Conservation (phyloP, 768 basidiomycete species). For the Pulveroboletus sp. region DNA sequence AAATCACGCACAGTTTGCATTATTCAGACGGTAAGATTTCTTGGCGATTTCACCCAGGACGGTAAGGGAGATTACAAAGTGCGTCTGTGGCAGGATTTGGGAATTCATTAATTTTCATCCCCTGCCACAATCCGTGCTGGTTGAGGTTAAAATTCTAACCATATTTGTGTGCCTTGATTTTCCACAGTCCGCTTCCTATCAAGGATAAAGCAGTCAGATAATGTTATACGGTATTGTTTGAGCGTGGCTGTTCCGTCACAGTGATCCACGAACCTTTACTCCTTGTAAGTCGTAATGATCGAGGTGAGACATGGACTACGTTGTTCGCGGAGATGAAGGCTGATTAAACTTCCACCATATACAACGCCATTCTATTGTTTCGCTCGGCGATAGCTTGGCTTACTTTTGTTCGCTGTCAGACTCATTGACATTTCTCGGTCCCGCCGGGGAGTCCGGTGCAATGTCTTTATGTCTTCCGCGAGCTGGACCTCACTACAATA, state of each 20-base stretch:
- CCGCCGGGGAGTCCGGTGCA: constrained; percentile 3
- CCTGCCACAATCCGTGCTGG: background rate
- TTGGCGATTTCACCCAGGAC: constrained; percentile 78
- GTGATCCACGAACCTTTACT: background rate
- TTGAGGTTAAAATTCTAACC: background rate
- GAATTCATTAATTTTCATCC: constrained; percentile 35
- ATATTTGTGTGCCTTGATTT: no score
- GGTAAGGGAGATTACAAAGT: constrained; percentile 57
- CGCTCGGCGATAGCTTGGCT: constrained; percentile 1
- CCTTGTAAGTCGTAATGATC: constrained; percentile 28
- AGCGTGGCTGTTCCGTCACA: constrained; percentile 14
- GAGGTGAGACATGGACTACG: constrained; percentile 31
- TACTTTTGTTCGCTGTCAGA: constrained; percentile 23
- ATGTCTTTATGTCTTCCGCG: constrained; percentile 2
- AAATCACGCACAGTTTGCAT: constrained; percentile 59
- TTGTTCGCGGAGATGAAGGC: constrained; percentile 14
- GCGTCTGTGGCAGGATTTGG: constrained; percentile 68
- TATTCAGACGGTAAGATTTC: constrained; percentile 67
- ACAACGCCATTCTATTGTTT: constrained; percentile 24
- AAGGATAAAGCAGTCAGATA: background rate
- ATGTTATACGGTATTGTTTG: constrained; percentile 9
- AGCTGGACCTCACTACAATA: constrained; percentile 22
- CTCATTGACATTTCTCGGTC: constrained; percentile 7
- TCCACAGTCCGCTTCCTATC: background rate
- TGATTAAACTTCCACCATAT: constrained; percentile 3